Base-by-base conservation (phyloP, 78 protist species). In the Fonticula alba region DNA sequence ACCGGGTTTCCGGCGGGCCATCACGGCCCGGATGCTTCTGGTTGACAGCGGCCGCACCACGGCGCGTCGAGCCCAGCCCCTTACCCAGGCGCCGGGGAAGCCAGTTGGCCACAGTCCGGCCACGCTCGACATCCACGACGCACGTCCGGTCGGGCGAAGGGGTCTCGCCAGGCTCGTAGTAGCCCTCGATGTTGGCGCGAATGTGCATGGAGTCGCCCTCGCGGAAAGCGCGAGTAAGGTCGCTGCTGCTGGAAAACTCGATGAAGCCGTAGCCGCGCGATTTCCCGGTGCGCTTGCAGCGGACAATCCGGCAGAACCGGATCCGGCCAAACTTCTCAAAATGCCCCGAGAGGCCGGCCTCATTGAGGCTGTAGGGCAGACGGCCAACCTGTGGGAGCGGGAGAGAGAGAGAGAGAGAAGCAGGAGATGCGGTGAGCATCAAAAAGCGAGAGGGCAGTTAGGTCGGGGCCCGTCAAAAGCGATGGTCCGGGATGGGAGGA, bases 121-220 rank as follows among this genome's bases (percentile, higher is more conserved):
- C 89, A 40, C 93, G 80, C 71, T 87, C 93, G 56, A 87, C 78
- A 50, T 87, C 93, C 11, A 84, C 89, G 15, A 84, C 62, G 15
- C 83, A n/a, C n/a, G n/a, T n/a, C n/a, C n/a, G n/a, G n/a, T n/a
- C n/a, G n/a, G n/a, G n/a, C n/a, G n/a, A n/a, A n/a, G n/a, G n/a
- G n/a, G n/a, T n/a, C n/a, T n/a, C n/a, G n/a, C n/a, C n/a, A n/a
- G n/a, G n/a, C n/a, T n/a, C n/a, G n/a, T n/a, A n/a, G n/a, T n/a
- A n/a, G n/a, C n/a, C n/a, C n/a, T n/a, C n/a, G n/a, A n/a, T n/a
- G n/a, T n/a, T n/a, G n/a, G n/a, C n/a, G n/a, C n/a, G n/a, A n/a
- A n/a, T n/a, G n/a, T n/a, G n/a, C n/a, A n/a, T n/a, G n/a, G n/a
- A n/a, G n/a, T n/a, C n/a, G n/a, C n/a, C n/a, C n/a, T n/a, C n/a